Evolutionary conservation across 495 filamentous ascomycete genomes (phyloP).

Genomic region (Penicillium cinerascens): DNA sequence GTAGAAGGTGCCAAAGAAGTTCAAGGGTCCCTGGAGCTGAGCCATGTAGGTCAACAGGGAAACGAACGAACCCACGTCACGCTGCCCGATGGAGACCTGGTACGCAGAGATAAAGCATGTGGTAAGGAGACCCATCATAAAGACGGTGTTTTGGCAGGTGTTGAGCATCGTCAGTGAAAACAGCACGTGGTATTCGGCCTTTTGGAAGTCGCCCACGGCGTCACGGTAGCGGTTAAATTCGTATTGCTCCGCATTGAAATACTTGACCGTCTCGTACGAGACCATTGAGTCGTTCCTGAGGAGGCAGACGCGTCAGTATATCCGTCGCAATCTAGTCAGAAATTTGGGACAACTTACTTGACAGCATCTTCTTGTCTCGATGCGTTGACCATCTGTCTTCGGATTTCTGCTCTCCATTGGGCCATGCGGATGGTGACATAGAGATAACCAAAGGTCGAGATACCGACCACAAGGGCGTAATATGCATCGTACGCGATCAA

Average conservation of each 20-base stretch:
- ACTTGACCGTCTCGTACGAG: constrained; percentile 98
- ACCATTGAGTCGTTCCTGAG: constrained; percentile 89
- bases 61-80: constrained; percentile 75
- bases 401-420: constrained; percentile 83
- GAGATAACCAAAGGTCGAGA: constrained; percentile 94
- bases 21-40: constrained; percentile 87
- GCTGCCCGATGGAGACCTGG: constrained; percentile 72
- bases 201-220: constrained; percentile 79
- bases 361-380: constrained; percentile 93
- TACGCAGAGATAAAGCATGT: constrained; percentile 84
- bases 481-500: constrained; percentile 76
- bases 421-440: constrained; percentile 96
- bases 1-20: constrained; percentile 98
- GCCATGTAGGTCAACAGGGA: constrained; percentile 82
- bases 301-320: background rate
- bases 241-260: constrained; percentile 94
- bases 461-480: constrained; percentile 85
- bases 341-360: constrained; percentile 47
- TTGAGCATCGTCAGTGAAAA: constrained; percentile 91
- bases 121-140: constrained; percentile 82
- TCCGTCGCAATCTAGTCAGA: background rate
- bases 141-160: constrained; percentile 87
- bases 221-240: constrained; percentile 83
- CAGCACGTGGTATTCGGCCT: constrained; percentile 81
- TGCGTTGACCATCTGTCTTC: constrained; percentile 89